phyloP scores from a whole-genome alignment of 1,284 basidiomycete genomes.

The Leucoagaricus sp. region DNA sequence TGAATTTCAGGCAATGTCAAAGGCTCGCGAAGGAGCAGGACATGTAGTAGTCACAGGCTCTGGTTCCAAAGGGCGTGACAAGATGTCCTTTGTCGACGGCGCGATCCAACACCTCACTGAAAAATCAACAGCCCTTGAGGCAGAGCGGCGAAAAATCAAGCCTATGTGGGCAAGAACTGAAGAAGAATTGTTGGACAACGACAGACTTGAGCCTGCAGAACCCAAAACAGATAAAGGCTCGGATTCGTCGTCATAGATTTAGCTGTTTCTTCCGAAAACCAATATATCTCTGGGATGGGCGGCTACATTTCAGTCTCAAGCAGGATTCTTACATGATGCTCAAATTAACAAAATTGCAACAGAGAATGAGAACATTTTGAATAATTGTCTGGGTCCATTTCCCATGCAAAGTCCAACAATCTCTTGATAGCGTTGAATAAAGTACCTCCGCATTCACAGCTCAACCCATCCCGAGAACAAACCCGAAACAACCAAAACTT shows the following conservation, averaged over 20 bases:
- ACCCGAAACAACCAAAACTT: not conserved
- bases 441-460: too few relatives aligned
- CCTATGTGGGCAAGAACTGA: constrained; percentile 12
- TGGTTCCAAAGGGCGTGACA: constrained; percentile 14
- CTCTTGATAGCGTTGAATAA: too few relatives aligned
- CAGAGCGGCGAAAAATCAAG: constrained; percentile 7
- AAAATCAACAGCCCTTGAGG: constrained; percentile 1
- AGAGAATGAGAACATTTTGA: too few relatives aligned
- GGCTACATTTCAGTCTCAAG: not conserved
- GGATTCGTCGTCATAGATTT: not conserved
- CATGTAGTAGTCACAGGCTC: constrained; percentile 17
- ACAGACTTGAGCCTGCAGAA: not conserved
- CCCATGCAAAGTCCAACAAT: not conserved
- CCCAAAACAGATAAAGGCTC: not conserved
- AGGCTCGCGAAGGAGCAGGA: constrained; percentile 13
- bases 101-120: constrained; percentile 8
- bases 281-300: not conserved
- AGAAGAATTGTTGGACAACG: constrained; percentile 1
- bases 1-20: constrained; percentile 20
- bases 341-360: too few relatives aligned
- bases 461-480: too few relatives aligned
- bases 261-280: not conserved
- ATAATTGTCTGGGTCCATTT: not conserved
- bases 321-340: too few relatives aligned
- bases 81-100: constrained; percentile 6